phyloP scores from a whole-genome alignment of 768 basidiomycete species.

The Baorangia bicolor region DNA sequence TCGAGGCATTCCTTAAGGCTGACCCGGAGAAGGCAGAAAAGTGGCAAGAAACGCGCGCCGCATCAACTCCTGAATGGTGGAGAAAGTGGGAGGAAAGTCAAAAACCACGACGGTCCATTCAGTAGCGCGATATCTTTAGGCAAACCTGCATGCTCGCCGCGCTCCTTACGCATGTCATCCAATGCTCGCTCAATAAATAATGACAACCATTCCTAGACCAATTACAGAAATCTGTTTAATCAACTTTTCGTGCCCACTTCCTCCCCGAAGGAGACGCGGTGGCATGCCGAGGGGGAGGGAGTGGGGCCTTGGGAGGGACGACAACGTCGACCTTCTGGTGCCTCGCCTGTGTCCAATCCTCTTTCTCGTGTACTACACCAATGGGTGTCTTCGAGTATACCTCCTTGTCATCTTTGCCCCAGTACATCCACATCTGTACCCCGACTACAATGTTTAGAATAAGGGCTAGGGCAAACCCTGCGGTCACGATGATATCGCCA shows the following conservation, averaged over 20 bases:
- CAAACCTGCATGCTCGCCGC: not conserved
- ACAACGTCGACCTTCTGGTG: constrained; percentile 42
- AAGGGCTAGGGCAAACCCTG: constrained; percentile 83
- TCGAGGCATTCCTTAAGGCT: constrained; percentile 27
- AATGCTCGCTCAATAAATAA: constrained; percentile 18
- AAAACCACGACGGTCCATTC: constrained; percentile 7
- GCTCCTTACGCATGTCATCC: not conserved
- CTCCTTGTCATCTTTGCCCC: constrained; percentile 54
- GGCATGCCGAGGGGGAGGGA: constrained; percentile 40
- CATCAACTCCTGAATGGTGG: constrained; percentile 31
- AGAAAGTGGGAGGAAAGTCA: constrained; percentile 29
- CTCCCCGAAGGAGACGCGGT: constrained; percentile 51
- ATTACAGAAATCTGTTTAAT: constrained; percentile 40
- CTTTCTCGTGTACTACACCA: constrained; percentile 28
- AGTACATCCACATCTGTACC: constrained; percentile 80
- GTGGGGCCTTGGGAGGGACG: constrained; percentile 42
- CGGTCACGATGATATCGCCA: constrained; percentile 73
- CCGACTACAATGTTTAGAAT: constrained; percentile 83
- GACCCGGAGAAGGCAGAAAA: constrained; percentile 20
- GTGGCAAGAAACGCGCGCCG: constrained; percentile 26
- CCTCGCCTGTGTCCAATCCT: constrained; percentile 26
- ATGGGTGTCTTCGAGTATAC: constrained; percentile 18
- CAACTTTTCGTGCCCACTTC: constrained; percentile 75
- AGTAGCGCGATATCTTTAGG: not conserved
- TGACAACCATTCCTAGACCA: constrained; percentile 7